A percentile compares a stretch with the other conserved stretches of the same genome.
phyloP scores from a whole-genome alignment of 2,329 filamentous ascomycete genomes.

The Botryosphaeria agaves region DNA sequence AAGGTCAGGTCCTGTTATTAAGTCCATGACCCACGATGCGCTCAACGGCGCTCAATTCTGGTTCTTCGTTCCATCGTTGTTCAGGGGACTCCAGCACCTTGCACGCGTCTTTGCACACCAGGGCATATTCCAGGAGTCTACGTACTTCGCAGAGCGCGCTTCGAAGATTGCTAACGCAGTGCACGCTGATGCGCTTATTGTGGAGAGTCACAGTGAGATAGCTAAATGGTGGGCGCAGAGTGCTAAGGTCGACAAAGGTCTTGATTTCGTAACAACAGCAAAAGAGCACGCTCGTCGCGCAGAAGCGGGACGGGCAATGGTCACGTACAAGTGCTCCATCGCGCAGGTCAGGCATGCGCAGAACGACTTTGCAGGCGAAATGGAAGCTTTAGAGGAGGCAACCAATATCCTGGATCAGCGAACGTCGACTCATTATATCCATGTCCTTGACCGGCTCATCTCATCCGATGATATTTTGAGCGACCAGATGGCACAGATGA shows the following conservation, averaged over 20 bases:
- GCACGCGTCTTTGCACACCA: constrained; percentile 67
- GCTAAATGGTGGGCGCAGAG: constrained; percentile 32
- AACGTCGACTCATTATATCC: constrained; percentile 15
- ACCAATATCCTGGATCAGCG: constrained; percentile 27
- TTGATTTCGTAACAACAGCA: constrained; percentile 37
- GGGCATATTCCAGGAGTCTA: constrained; percentile 73
- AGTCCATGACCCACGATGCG: constrained; percentile 25
- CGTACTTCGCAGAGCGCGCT: constrained; percentile 77
- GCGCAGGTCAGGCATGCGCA: constrained; percentile 30
- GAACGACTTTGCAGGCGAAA: constrained; percentile 29
- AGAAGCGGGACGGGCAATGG: constrained; percentile 21
- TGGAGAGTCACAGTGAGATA: constrained; percentile 28
- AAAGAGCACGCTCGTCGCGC: constrained; percentile 14
- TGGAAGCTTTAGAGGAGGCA: constrained; percentile 30
- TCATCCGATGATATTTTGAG: constrained; percentile 18
- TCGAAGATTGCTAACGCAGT: constrained; percentile 57
- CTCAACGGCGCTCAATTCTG: constrained; percentile 55
- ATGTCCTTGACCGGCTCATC: constrained; percentile 10
- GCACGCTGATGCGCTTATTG: constrained; percentile 37
- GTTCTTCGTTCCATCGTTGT: constrained; percentile 57
- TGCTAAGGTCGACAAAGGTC: constrained; percentile 30
- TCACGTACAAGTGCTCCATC: constrained; percentile 32
- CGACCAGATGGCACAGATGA: constrained; percentile 24
- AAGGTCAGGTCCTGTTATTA: constrained; percentile 14
- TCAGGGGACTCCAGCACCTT: constrained; percentile 54